Percentiles rank a stretch among this genome's conserved stretches.
phyloP scores from a whole-genome alignment of 2,329 filamentous ascomycete species.

The Didymella segeticola region DNA sequence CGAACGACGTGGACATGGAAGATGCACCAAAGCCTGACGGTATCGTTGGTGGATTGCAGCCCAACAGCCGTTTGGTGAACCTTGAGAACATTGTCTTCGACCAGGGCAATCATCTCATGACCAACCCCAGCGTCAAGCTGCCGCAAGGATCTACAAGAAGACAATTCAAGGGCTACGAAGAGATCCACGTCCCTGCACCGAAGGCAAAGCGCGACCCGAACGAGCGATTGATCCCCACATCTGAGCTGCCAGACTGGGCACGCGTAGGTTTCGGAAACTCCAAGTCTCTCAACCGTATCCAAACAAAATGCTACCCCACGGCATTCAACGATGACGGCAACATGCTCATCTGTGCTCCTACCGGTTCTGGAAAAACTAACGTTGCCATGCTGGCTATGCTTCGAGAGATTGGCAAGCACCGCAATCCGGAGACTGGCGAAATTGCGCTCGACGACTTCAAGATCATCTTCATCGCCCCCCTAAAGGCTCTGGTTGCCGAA shows the following conservation, averaged over 20 bases:
- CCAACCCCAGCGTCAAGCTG: constrained; percentile 93
- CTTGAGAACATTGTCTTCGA: constrained; percentile 96
- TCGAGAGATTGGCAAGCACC: constrained; percentile 94
- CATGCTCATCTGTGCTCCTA: constrained; percentile 96
- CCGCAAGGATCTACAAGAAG: constrained; percentile 95
- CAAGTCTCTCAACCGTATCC: constrained; percentile 90
- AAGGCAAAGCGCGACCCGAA: constrained; percentile 83
- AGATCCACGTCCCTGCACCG: constrained; percentile 94
- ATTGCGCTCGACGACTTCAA: constrained; percentile 97
- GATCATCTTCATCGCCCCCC: constrained; percentile 94
- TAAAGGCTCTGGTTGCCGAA: constrained; percentile 96
- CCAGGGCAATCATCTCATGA: constrained; percentile 98
- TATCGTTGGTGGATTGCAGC: constrained; percentile 82
- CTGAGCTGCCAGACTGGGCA: constrained; percentile 92
- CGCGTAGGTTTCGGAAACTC: constrained; percentile 83
- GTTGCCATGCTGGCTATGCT: constrained; percentile 97
- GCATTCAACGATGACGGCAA: constrained; percentile 96
- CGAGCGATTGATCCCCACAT: constrained; percentile 78
- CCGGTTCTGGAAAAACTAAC: constrained; percentile 97
- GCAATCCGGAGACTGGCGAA: constrained; percentile 86
- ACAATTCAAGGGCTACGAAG: constrained; percentile 97
- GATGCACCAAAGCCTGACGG: constrained; percentile 51
- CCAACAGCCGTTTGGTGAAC: constrained; percentile 87
- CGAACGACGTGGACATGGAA: constrained; percentile 56
- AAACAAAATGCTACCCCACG: constrained; percentile 89